Evolutionary conservation across 2,329 filamentous ascomycete species (phyloP), one percentile per base, ranked within the genome.

Genomic region (Colletotrichum higginsianum): DNA sequence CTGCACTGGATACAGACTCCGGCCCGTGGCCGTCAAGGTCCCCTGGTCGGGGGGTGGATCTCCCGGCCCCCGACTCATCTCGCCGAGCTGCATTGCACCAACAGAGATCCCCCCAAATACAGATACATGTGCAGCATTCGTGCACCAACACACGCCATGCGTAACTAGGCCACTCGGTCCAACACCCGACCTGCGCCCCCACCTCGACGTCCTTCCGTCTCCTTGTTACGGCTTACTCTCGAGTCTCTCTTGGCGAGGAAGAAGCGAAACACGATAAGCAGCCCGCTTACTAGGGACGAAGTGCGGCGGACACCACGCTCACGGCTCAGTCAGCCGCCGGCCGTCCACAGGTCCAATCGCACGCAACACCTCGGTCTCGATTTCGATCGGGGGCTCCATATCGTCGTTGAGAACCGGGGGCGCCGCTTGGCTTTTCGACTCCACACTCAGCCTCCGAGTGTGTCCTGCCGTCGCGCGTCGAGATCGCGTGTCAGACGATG

Each of bases 21-120:
- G 49, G 57, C 21, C 46, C 64, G 57, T 38, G 68, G 58, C 65
- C 65, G n/a, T 68, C 64, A 60, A 53, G 65, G 50, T 62, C 18
- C 65, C 65, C 63, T 60, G 40, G 57, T 60, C 18, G 38, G 38
- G 46, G n/a, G 38, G 38, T 21, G 65, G 64, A 47, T 38, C 35
- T 47, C 44, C 50, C 63, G 42, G 50, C 61, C 65, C 53, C 55
- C 52, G 23, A 46, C 56, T 9, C 38, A n/a, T 35, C 30, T 35
- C 30, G 30, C 30, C 30, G 38, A 21, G 56, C 38, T 44, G 13
- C 56, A 30, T 40, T 46, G 23, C 38, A 30, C 56, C 56, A 44
- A 64, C 66, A 35, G 30, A 58, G 21, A 42, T 15, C 11, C 40
- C 40, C 30, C 23, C 23, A 63, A 63, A 35, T 35, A 9, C 23